phyloP scores from a whole-genome alignment of 768 basidiomycete genomes.

The Boletus huronensis region DNA sequence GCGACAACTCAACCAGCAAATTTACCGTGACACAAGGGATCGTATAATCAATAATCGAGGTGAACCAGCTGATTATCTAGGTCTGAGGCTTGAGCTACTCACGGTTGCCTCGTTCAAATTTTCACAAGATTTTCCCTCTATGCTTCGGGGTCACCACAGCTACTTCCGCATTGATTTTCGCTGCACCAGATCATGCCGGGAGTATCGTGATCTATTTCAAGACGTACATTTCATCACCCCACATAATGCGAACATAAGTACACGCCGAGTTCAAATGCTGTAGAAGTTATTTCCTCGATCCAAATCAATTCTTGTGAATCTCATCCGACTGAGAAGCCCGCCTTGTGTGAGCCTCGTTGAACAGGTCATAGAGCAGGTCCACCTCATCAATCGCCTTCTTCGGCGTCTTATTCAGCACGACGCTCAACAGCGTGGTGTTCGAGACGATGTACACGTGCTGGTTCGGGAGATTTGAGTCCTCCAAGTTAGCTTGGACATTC shows the following conservation, averaged over 20 bases:
- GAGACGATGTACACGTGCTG: constrained; percentile 30
- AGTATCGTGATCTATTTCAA: neutral
- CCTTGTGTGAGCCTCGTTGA: constrained; percentile 3
- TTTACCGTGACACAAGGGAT: too few relatives aligned
- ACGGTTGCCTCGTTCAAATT: neutral
- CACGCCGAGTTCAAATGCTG: neutral
- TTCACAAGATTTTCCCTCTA: neutral
- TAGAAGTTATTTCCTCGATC: neutral
- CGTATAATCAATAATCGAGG: too few relatives aligned
- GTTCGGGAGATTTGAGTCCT: constrained; percentile 17
- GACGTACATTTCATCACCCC: neutral
- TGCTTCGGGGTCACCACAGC: neutral
- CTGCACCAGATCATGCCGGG: neutral
- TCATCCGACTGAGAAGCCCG: neutral
- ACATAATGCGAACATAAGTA: neutral
- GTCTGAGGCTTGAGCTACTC: too few relatives aligned
- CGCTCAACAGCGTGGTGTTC: constrained; percentile 9
- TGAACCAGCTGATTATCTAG: too few relatives aligned
- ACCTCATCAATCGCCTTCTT: constrained; percentile 16
- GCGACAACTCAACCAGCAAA: too few relatives aligned
- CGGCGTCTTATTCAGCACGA: constrained; percentile 10
- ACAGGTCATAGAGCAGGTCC: constrained; percentile 10
- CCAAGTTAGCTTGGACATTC: constrained; percentile 17
- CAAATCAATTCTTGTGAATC: neutral
- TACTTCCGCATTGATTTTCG: neutral